Evolutionary conservation across 2,329 filamentous ascomycete genomes (phyloP).

Genomic region (Hypoxylon sp.): DNA sequence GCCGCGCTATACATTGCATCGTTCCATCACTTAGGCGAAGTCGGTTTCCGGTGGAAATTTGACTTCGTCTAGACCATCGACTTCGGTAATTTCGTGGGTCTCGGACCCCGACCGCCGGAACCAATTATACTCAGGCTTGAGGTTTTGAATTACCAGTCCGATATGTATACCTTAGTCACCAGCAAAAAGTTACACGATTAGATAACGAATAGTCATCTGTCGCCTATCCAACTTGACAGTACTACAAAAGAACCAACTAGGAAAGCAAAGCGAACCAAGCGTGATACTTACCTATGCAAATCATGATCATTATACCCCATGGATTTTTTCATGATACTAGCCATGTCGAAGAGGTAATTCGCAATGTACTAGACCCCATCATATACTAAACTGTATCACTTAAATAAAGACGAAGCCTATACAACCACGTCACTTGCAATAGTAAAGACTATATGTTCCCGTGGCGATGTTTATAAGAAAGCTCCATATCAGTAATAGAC

Average conservation of each 20-base stretch:
- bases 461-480: background rate
- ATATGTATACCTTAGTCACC: slow-evolving; percentile 20
- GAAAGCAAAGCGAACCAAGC: background rate
- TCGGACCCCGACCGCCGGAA: slow-evolving; percentile 20
- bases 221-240: background rate
- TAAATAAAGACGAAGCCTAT: background rate
- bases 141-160: slow-evolving; percentile 17
- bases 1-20: slow-evolving; percentile 26
- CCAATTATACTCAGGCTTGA: slow-evolving; percentile 23
- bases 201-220: slow-evolving; percentile 22
- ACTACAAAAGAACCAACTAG: background rate
- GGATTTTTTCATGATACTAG: background rate
- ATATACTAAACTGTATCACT: background rate
- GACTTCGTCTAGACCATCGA: slow-evolving; percentile 33
- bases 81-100: slow-evolving; percentile 37
- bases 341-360: background rate
- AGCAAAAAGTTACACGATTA: slow-evolving; percentile 27
- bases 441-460: background rate
- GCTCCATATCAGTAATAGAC: too few relatives aligned
- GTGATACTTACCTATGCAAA: background rate
- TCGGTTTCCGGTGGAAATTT: slow-evolving; percentile 30
- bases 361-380: background rate
- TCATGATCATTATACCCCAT: background rate
- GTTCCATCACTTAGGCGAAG: slow-evolving; percentile 21
- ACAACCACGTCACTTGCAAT: background rate